Base-by-base conservation (phyloP, 495 filamentous ascomycete species). In the Talaromyces adpressus region DNA sequence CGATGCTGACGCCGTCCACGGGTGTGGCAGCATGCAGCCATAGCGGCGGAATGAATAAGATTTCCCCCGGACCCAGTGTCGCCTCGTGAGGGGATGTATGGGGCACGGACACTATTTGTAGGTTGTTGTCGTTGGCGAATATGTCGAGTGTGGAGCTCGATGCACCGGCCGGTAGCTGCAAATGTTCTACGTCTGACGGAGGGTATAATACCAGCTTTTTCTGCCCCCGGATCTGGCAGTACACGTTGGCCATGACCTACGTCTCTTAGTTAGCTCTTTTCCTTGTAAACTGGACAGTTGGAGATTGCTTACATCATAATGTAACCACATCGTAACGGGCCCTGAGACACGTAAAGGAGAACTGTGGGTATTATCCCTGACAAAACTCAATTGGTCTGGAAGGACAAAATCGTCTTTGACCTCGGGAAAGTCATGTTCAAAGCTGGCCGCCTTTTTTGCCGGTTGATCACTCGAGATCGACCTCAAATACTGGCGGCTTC, bases 311-410 rank as follows among this genome's bases (percentile, higher is more conserved):
- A 90, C 89, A 73, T 96, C 91, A 77, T 93, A 96, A 72, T 97
- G 91, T 27, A 96, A 79, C 93, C 92, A 97, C 85, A 98, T 91
- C 27, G 84, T 87, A 3, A 95, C 91, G 0, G 84, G 87, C 1
- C 91, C 90, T 14, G 90, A 93, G 49, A 97, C 86, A 27, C 92
- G 80, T 25, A 96, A 73, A 0, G 91, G 87, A 0, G 90, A 91
- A 69, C 89, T 94, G 69, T 95, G 91, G n/a, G 82, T 76, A 65
- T 86, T 85, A 23, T 84, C 75, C 1, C 70, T 70, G 2, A 87
- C 84, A n/a, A 82, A 73, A 1, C 75, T 73, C 27, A 96, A 75
- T 57, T 85, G 76, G 9, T 81, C 70, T 11, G 92, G 91, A 5
- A 96, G 74, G 25, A 73, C 68, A 73, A 96, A 95, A 70, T 95